These are phyloP conservation scores for Boletus subcaerulescens DNA, from an alignment of 768 basidiomycete genomes.

Conservation along the genomic window DNA sequence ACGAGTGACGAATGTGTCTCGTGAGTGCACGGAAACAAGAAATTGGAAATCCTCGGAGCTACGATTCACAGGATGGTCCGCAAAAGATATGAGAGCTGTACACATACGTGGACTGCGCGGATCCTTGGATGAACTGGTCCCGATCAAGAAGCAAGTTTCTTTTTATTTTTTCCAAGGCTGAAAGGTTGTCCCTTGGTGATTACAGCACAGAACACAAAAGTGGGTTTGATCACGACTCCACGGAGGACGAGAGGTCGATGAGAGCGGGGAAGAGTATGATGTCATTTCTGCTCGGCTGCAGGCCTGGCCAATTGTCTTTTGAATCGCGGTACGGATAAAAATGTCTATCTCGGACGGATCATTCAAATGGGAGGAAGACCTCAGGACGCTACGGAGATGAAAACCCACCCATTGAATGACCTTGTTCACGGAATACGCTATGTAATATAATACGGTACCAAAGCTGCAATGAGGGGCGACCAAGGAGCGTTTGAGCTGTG, in stretches of 20 bases:
- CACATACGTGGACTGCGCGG: no score
- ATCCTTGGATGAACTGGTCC: background rate
- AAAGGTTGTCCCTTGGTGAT: constrained; percentile 1
- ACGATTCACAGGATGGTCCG: no score
- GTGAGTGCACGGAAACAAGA: background rate
- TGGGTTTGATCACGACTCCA: background rate
- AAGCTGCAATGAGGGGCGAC: no score
- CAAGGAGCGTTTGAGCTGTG: background rate
- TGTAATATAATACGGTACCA: no score
- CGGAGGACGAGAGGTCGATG: background rate
- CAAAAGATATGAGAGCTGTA: no score
- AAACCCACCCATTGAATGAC: background rate
- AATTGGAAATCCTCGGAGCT: background rate
- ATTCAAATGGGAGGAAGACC: background rate
- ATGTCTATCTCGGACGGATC: constrained; percentile 15
- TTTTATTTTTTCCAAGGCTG: background rate
- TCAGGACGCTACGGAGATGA: background rate
- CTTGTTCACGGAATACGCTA: background rate
- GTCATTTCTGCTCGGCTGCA: constrained; percentile 1
- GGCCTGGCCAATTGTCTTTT: constrained; percentile 4
- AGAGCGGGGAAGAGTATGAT: constrained; percentile 4
- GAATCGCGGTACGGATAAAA: background rate
- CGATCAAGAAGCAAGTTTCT: background rate
- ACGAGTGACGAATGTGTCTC: background rate
- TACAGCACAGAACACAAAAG: background rate